phyloP scores from a whole-genome alignment of 2,329 filamentous ascomycete genomes.

The Nigrospora osmanthi region DNA sequence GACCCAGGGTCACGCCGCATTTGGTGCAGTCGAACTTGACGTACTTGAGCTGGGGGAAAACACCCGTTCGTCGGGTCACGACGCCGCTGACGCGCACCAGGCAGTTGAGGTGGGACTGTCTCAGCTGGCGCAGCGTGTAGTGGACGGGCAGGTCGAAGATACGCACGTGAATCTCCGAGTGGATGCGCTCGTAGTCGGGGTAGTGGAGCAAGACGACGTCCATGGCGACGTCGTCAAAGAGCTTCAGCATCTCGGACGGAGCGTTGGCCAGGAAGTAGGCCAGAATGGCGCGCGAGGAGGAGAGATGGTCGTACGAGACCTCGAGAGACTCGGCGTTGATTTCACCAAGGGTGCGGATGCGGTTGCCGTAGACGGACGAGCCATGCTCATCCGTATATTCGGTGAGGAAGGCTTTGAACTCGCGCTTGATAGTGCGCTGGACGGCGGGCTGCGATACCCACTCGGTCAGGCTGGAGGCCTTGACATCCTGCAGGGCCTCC shows the following conservation, averaged over 20 bases:
- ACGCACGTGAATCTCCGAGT: slow-evolving; percentile 94
- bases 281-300: slow-evolving; percentile 82
- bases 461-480: slow-evolving; percentile 85
- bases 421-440: slow-evolving; percentile 85
- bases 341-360: slow-evolving; percentile 92
- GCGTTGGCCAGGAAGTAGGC: slow-evolving; percentile 96
- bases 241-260: slow-evolving; percentile 87
- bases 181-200: slow-evolving; percentile 94
- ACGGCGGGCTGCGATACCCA: slow-evolving; percentile 91
- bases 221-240: slow-evolving; percentile 95
- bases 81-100: slow-evolving; percentile 91
- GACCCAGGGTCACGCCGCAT: slow-evolving; percentile 84
- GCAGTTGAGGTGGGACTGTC: slow-evolving; percentile 93
- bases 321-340: slow-evolving; percentile 94
- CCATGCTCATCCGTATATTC: slow-evolving; percentile 89
- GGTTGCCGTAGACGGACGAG: slow-evolving; percentile 87
- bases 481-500: slow-evolving; percentile 86
- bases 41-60: slow-evolving; percentile 97
- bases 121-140: slow-evolving; percentile 89
- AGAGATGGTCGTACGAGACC: slow-evolving; percentile 89
- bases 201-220: slow-evolving; percentile 94
- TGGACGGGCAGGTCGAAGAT: slow-evolving; percentile 91
- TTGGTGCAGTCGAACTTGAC: slow-evolving; percentile 97
- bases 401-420: slow-evolving; percentile 96
- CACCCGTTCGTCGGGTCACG: slow-evolving; percentile 86